phyloP scores from a whole-genome alignment of 1,284 basidiomycete genomes.

The Ceratobasidium papillatum region DNA sequence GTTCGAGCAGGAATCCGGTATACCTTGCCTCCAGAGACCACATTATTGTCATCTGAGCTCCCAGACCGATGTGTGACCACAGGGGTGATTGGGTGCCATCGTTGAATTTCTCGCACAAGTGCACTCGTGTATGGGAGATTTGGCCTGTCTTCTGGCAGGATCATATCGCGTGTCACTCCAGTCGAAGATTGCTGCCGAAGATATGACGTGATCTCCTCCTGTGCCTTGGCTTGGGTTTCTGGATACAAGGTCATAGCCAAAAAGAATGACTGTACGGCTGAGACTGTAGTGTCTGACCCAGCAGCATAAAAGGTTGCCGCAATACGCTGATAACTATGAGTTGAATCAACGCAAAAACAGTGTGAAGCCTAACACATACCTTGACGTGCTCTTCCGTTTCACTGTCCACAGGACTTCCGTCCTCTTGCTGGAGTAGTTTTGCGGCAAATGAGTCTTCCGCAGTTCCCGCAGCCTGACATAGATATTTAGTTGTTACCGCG shows the following conservation, averaged over 20 bases:
- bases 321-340: background rate
- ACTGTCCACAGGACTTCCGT: background rate
- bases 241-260: constrained; percentile 26
- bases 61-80: constrained; percentile 8
- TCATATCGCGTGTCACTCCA: background rate
- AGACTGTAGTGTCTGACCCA: constrained; percentile 42
- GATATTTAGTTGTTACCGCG: too few species aligned
- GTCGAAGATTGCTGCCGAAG: background rate
- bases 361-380: background rate
- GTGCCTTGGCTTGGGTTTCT: constrained; percentile 6
- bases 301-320: constrained; percentile 48
- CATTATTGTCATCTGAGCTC: constrained; percentile 2
- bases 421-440: constrained; percentile 17
- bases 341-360: background rate
- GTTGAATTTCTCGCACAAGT: constrained; percentile 15
- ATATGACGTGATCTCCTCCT: constrained; percentile 13
- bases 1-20: constrained; percentile 17
- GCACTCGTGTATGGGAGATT: constrained; percentile 28
- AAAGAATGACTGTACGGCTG: constrained; percentile 20
- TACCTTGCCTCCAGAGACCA: background rate
- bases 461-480: background rate
- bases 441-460: constrained; percentile 9
- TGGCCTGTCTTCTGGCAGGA: background rate
- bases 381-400: background rate
- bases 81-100: constrained; percentile 22